These are phyloP conservation scores for Orbilia javanica DNA, from an alignment of 2,329 filamentous ascomycete genomes.

Conservation along the genomic window DNA sequence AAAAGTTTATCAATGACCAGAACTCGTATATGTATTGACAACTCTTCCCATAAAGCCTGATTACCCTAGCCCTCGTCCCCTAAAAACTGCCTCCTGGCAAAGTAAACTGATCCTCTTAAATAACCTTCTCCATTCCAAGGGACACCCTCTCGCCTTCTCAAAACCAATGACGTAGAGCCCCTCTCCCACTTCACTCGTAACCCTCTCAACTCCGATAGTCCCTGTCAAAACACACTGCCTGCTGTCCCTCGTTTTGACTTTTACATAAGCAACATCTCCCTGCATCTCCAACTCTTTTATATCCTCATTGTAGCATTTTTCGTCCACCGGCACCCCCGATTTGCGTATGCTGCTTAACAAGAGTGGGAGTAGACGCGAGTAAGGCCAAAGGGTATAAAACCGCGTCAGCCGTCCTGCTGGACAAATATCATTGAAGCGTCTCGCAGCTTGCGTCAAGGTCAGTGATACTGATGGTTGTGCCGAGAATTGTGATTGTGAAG, in stretches of 20 bases:
- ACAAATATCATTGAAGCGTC: conserved; percentile 89
- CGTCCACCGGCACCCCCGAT: conserved; percentile 76
- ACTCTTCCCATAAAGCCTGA: too few species aligned
- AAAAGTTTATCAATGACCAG: too few species aligned
- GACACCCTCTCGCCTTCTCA: conserved; percentile 94
- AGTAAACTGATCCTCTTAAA: conserved; percentile 95
- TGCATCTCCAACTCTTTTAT: conserved; percentile 35
- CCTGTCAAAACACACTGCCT: conserved; percentile 80
- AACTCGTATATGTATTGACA: too few species aligned
- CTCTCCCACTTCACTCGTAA: conserved; percentile 69
- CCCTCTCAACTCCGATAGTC: conserved; percentile 78
- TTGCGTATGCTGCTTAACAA: conserved; percentile 84
- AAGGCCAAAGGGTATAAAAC: conserved; percentile 87
- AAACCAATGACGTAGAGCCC: conserved; percentile 88
- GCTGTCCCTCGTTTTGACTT: conserved; percentile 79
- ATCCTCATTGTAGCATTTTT: conserved; percentile 56
- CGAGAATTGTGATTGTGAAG: conserved; percentile 81
- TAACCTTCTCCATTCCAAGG: conserved; percentile 93
- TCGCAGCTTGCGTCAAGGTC: conserved; percentile 87
- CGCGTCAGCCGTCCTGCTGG: conserved; percentile 87
- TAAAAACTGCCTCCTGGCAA: conserved; percentile 85
- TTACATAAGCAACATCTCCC: conserved; percentile 68
- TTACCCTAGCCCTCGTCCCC: conserved; percentile 67
- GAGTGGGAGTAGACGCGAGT: conserved; percentile 81
- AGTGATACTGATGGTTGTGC: conserved; percentile 81